Percentiles rank a stretch among this genome's conserved stretches.
These are phyloP conservation scores for Naganishia friedmannii DNA, from an alignment of 768 basidiomycete species.

Conservation along the genomic window DNA sequence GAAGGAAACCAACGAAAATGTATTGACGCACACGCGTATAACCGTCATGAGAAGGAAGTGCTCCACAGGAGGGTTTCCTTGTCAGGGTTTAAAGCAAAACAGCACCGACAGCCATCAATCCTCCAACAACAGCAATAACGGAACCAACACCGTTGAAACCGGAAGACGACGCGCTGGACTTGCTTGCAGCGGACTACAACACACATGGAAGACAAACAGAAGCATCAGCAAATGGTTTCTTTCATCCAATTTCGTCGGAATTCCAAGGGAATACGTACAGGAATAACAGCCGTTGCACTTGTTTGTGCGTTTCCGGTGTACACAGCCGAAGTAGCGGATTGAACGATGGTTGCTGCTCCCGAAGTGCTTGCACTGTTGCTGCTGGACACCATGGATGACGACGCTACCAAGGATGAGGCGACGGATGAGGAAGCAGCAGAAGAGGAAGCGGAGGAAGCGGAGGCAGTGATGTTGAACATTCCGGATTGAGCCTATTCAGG, in stretches of 20 bases:
- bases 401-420: not conserved
- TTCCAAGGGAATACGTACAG: not conserved
- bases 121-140: not conserved
- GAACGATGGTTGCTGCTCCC: conserved; percentile 11
- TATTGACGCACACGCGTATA: too few relatives aligned
- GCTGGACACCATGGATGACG: conserved; percentile 2
- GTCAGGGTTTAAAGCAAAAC: not conserved
- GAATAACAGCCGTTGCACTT: not conserved
- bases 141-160: not conserved
- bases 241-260: not conserved
- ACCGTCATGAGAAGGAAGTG: too few relatives aligned
- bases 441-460: conserved; percentile 27
- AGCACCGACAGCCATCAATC: not conserved
- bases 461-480: conserved; percentile 35
- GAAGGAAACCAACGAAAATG: too few relatives aligned
- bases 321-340: conserved; percentile 4
- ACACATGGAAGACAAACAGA: not conserved
- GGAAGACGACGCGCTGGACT: not conserved
- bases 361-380: not conserved
- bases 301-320: conserved; percentile 23
- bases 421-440: conserved; percentile 28
- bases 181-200: not conserved
- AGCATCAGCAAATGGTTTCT: not conserved
- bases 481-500: conserved; percentile 28
- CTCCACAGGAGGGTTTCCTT: not conserved